Conservation (phyloP, 495 filamentous ascomycete species). For the Physcia stellaris region DNA sequence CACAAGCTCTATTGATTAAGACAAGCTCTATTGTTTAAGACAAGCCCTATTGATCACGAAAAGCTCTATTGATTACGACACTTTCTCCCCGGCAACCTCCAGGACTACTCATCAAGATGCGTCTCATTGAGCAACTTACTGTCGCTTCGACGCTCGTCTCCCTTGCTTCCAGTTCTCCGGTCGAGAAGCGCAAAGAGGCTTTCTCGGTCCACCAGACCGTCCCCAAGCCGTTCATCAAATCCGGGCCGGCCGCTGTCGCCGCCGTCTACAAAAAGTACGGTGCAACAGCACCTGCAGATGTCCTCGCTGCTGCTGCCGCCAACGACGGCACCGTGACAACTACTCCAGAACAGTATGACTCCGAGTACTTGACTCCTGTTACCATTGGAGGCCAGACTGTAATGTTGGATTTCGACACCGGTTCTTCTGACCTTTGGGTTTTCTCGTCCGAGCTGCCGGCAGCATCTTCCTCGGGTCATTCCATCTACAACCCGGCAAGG, state of each 20-base stretch:
- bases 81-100: no score
- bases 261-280: constrained; percentile 32
- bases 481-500: constrained; percentile 40
- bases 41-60: no score
- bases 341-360: constrained; percentile 42
- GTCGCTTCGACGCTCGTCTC: constrained; percentile 8
- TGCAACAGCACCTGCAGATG: constrained; percentile 24
- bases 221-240: constrained; percentile 23
- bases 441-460: constrained; percentile 35
- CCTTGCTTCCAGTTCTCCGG: constrained; percentile 6
- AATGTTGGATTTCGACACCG: constrained; percentile 62
- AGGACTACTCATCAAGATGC: no score
- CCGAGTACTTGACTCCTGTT: constrained; percentile 55
- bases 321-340: constrained; percentile 35
- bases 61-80: no score
- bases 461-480: constrained; percentile 40
- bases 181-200: constrained; percentile 15
- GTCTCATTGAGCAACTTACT: constrained; percentile 8
- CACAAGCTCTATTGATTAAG: no score
- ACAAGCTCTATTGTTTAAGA: no score
- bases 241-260: constrained; percentile 27
- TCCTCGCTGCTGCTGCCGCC: constrained; percentile 31
- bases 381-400: constrained; percentile 47
- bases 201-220: constrained; percentile 30
- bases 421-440: constrained; percentile 59